A percentile compares a stretch with the other conserved stretches of the same genome.
phyloP scores from a whole-genome alignment of 345 rosid species.

The Camelina hispida region DNA sequence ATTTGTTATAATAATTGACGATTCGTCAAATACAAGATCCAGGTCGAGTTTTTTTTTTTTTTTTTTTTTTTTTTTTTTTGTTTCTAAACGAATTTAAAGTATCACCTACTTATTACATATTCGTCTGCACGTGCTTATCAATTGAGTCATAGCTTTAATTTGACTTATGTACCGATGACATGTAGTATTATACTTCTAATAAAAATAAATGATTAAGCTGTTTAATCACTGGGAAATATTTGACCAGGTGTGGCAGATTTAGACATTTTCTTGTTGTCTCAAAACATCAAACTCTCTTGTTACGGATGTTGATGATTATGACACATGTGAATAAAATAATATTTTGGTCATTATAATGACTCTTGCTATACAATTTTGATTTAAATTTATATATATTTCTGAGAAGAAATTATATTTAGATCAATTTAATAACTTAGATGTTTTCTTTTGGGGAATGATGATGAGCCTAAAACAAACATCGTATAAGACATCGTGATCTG shows the following conservation, averaged over 20 bases:
- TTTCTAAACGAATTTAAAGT: constrained; percentile 27
- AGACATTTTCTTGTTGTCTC: constrained; percentile 41
- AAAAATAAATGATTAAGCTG: background rate
- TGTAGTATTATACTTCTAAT: background rate
- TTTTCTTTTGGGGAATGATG: background rate
- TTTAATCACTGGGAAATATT: constrained; percentile 35
- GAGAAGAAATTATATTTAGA: no score
- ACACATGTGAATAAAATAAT: constrained; percentile 26
- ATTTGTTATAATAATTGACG: background rate
- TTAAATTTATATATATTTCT: no score
- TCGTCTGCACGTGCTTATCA: constrained; percentile 37
- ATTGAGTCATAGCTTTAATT: constrained; percentile 23
- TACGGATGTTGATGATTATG: constrained; percentile 38
- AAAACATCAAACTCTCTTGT: constrained; percentile 39
- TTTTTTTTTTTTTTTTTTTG: no score
- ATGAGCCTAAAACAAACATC: constrained; percentile 1
- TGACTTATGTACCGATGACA: constrained; percentile 31
- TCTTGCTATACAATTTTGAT: background rate
- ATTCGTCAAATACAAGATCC: background rate
- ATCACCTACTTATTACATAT: constrained; percentile 23
- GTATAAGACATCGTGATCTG: background rate
- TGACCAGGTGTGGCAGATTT: constrained; percentile 43
- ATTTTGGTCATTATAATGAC: background rate
- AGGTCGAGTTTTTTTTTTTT: no score
- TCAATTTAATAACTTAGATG: no score